phyloP scores from a whole-genome alignment of 805 yeast species.

The Lachancea lanzarotensis region DNA sequence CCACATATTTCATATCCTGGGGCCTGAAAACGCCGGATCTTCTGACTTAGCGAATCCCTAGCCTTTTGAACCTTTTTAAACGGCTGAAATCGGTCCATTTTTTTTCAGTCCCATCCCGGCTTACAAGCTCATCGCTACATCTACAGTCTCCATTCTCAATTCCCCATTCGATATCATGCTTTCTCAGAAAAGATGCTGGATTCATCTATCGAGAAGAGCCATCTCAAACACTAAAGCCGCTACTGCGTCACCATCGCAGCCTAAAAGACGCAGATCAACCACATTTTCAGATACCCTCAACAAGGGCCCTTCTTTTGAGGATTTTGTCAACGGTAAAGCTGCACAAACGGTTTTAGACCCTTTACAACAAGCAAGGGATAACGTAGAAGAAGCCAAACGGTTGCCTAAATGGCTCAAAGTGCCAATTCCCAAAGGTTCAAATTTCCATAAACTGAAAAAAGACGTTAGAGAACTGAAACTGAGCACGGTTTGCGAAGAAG shows the following conservation, averaged over 20 bases:
- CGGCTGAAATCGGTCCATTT: too few relatives aligned
- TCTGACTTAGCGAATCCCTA: too few relatives aligned
- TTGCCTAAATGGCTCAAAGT: slow-evolving; percentile 92
- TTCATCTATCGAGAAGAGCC: slow-evolving; percentile 8
- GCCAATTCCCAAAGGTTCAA: slow-evolving; percentile 92
- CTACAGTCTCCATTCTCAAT: not conserved
- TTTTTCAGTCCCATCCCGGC: too few relatives aligned
- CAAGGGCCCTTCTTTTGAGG: slow-evolving; percentile 90
- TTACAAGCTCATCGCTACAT: not conserved
- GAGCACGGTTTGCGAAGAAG: slow-evolving; percentile 97
- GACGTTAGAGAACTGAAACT: slow-evolving; percentile 85
- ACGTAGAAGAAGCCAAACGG: slow-evolving; percentile 56
- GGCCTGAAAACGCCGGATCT: too few relatives aligned
- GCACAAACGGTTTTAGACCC: slow-evolving; percentile 63
- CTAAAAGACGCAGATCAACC: slow-evolving; percentile 47
- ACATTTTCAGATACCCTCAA: slow-evolving; percentile 62
- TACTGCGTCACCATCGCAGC: slow-evolving; percentile 14
- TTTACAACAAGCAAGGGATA: slow-evolving; percentile 57
- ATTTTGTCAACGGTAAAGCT: slow-evolving; percentile 79
- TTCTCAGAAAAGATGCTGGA: slow-evolving; percentile 1
- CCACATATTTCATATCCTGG: too few relatives aligned
- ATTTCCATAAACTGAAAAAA: slow-evolving; percentile 69
- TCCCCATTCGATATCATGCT: not conserved
- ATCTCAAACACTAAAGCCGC: slow-evolving; percentile 15
- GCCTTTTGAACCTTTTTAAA: too few relatives aligned